These are phyloP conservation scores for Solanum chacoense DNA, from an alignment of 305 asterid species.

Conservation along the genomic window DNA sequence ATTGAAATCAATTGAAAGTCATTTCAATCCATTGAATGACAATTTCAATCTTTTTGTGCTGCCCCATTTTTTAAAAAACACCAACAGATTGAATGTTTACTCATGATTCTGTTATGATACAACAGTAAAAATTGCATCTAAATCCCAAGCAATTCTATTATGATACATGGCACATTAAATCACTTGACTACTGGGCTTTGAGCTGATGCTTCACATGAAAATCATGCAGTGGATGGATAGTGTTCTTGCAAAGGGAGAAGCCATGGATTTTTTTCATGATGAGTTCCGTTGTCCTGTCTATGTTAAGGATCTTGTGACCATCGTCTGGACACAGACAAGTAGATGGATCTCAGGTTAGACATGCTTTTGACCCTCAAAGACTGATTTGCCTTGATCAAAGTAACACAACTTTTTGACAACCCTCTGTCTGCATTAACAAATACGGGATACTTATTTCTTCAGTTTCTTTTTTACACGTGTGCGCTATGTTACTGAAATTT, in stretches of 20 bases:
- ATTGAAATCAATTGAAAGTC: no score
- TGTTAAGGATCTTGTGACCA: constrained; percentile 68
- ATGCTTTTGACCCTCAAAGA: background rate
- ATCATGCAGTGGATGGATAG: constrained; percentile 81
- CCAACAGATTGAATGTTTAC: background rate
- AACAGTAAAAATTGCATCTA: background rate
- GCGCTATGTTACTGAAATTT: background rate
- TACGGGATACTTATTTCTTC: background rate
- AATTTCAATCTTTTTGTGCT: no score
- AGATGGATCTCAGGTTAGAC: constrained; percentile 79
- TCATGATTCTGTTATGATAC: background rate
- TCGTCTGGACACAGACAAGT: constrained; percentile 30
- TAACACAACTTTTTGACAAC: background rate
- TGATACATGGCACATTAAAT: background rate
- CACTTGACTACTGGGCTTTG: background rate
- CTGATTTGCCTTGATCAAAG: background rate
- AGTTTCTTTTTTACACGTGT: background rate
- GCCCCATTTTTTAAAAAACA: no score
- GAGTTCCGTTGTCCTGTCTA: constrained; percentile 93
- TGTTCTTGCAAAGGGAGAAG: constrained; percentile 66
- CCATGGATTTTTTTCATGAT: constrained; percentile 54
- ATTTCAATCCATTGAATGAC: no score
- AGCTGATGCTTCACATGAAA: constrained; percentile 4
- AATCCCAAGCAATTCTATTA: background rate
- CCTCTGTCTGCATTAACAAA: background rate